Base-by-base conservation (phyloP, 345 rosid genomes). In the Hibiscus mutabilis region DNA sequence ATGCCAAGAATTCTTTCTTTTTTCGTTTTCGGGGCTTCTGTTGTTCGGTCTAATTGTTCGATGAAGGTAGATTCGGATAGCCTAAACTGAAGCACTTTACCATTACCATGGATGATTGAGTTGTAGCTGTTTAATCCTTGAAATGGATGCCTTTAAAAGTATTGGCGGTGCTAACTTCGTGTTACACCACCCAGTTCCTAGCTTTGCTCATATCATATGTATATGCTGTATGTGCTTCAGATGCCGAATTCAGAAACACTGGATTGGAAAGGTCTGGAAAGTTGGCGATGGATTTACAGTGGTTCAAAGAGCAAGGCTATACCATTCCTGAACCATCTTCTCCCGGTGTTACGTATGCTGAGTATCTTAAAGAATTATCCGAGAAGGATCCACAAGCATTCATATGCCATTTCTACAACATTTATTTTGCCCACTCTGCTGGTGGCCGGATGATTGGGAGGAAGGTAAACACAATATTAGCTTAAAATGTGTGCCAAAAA, bases 381-480 rank as follows among this genome's bases (percentile, higher is more conserved):
- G 90, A 87, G 71, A 95, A 86, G 62, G 97, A 95, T 84, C 97
- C 97, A 78, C 99, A 84, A 75, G 96, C 96, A 55, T 95, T 95
- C 74, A 85, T 95, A 66, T 95, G 99, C 77, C 97, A 95, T 85
- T 95, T 95, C 88, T 95, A 92, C 86, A 95, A 95, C 63, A 80
- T 87, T 66, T 94, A 94, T 78, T 94, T 94, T 63, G 97, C 98
- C 19, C 98, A 94, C 76, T 79, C 89, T 51, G 99, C 99, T 42
- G 99, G 99, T 75, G 99, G 99, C 42, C 89, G 92, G 62, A 92
- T 95, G 97, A 95, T 95, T 74, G 99, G 97, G 72, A 90, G 78
- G 81, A 95, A 89, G 92, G 99, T 94, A 85, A 29, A 25, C 15
- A n/a, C 47, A 55, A 40, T 16, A 15, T 66, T 46, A 27, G 33